These are phyloP conservation scores for Suhomyces prunicola DNA, from an alignment of 805 yeast genomes.

Conservation along the genomic window DNA sequence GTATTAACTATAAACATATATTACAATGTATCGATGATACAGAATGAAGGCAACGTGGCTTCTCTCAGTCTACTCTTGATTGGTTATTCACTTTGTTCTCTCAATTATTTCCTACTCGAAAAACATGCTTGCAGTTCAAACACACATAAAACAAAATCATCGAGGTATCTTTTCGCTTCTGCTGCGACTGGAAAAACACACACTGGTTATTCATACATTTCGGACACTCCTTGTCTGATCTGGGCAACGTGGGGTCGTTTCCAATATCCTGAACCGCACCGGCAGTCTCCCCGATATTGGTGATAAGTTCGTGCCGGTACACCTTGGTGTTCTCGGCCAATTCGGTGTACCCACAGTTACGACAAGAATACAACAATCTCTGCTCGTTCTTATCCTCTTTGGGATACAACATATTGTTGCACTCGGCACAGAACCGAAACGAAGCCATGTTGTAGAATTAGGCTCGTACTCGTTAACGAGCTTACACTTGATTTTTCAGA, in stretches of 20 bases:
- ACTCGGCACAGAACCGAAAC: constrained; percentile 92
- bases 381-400: constrained; percentile 84
- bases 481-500: background rate
- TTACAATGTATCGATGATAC: background rate
- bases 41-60: too few species aligned
- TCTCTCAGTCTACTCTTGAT: too few species aligned
- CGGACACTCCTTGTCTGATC: constrained; percentile 93
- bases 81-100: too few species aligned
- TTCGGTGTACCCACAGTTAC: constrained; percentile 93
- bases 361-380: constrained; percentile 81
- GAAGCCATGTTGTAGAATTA: constrained; percentile 67
- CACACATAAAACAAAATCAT: constrained; percentile 96
- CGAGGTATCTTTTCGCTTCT: constrained; percentile 89
- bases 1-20: background rate
- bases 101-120: constrained; percentile 26
- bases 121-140: constrained; percentile 77
- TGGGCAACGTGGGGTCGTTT: constrained; percentile 94
- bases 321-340: constrained; percentile 85
- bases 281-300: constrained; percentile 92
- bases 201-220: constrained; percentile 83
- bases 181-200: constrained; percentile 96
- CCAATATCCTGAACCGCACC: constrained; percentile 97
- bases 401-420: constrained; percentile 98
- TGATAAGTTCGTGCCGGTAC: constrained; percentile 86
- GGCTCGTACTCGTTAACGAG: background rate